These are phyloP conservation scores for Rosa persica DNA, from an alignment of 306 rosid genomes.

Conservation along the genomic window DNA sequence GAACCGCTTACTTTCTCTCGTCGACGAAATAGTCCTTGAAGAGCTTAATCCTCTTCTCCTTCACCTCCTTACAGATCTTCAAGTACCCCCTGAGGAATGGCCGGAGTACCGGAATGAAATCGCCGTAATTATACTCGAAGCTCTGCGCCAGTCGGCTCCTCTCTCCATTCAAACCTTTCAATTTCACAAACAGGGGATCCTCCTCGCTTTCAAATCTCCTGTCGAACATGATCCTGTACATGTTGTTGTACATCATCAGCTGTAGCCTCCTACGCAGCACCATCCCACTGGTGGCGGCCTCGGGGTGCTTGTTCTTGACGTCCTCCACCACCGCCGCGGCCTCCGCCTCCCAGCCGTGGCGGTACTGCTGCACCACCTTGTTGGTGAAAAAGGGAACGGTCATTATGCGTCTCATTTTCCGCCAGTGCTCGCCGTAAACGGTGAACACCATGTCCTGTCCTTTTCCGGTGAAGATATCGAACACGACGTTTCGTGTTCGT, in stretches of 20 bases:
- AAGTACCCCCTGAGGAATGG: constrained; percentile 78
- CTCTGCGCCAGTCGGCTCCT: constrained; percentile 89
- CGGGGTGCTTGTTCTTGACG: constrained; percentile 40
- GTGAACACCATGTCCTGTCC: constrained; percentile 97
- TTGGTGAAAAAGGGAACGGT: constrained; percentile 89
- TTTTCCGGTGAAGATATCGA: constrained; percentile 83
- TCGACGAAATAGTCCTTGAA: constrained; percentile 82
- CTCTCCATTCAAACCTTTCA: constrained; percentile 69
- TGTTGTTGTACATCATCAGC: constrained; percentile 89
- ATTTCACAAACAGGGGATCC: constrained; percentile 57
- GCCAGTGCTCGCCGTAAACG: constrained; percentile 91
- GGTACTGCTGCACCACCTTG: constrained; percentile 87
- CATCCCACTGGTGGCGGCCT: constrained; percentile 48
- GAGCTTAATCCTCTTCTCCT: constrained; percentile 66
- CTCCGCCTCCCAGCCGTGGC: constrained; percentile 76
- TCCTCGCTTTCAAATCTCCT: constrained; percentile 72
- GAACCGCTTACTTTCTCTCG: constrained; percentile 70
- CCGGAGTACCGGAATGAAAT: constrained; percentile 83
- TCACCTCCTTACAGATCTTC: constrained; percentile 80
- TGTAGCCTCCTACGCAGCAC: constrained; percentile 65
- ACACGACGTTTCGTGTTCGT: constrained; percentile 80
- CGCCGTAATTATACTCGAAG: constrained; percentile 86
- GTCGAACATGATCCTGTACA: constrained; percentile 88
- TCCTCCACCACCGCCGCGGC: constrained; percentile 73
- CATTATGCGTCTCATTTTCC: constrained; percentile 92